Evolutionary conservation across 495 filamentous ascomycete genomes (phyloP), one percentile per base, ranked within the genome.

Genomic region (Ascodesmis nigricans): DNA sequence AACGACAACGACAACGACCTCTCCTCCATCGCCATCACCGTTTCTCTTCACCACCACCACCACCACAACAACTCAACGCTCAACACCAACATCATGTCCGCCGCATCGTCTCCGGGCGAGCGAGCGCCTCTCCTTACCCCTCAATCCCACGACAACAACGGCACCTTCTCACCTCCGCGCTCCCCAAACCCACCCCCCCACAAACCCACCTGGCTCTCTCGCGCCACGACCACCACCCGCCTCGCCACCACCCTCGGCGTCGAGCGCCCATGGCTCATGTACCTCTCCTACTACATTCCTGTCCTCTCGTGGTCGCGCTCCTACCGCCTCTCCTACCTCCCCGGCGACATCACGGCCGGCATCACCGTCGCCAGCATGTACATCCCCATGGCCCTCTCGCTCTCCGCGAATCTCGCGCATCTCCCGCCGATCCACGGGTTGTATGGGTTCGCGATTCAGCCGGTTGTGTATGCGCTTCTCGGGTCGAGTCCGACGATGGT

Each of bases 321-420:
- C 51, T 99, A 99, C 49, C 67, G 57, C 39, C 76, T 66, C 69
- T 65, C 66, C 3, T 91, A 73, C 52, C 54, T 95, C 18, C 65
- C 73, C 43, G 87, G 90, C 20, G 87, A 99, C 57, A 60, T 93
- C 20, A 61, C 82, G 6, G 82, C 87, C 8, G 68, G 49, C 33
- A 13, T 95, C 34, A 93, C 87, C 1, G 73, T 99, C 56, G 80
- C 84, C 1, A 91, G 82, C 9, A 82, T 99, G 59, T 99, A 99
- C 49, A 78, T 99, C 23, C 87, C 87, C 17, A 93, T 99, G 84
- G 73, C 84, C 0, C 66, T 99, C 18, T 93, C 83, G 3, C 66
- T 82, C 39, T 81, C 84, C n/a, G 69, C 75, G 18, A 99, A 95
- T 53, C 70, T 99, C 24, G 87, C 74, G 4, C 84, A 95, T 47